These are phyloP conservation scores for Dioscorea dumetorum DNA, from an alignment of 106 monocot genomes.

Conservation along the genomic window DNA sequence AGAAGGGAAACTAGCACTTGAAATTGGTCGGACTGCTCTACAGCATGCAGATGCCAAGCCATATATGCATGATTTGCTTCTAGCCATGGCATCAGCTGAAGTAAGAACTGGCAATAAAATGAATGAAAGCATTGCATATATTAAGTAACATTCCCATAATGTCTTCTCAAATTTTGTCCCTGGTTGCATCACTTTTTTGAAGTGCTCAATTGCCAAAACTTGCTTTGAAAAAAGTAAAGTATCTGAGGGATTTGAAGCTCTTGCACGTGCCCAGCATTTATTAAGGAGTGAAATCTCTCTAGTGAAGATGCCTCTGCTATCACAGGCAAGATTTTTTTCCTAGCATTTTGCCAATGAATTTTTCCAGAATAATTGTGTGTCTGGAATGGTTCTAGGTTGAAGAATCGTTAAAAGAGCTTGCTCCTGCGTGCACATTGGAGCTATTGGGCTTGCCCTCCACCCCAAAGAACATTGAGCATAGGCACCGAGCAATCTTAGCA, in stretches of 20 bases:
- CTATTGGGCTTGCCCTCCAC: constrained; percentile 54
- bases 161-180: neutral
- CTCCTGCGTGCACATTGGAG: constrained; percentile 91
- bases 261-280: constrained; percentile 86
- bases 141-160: neutral
- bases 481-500: constrained; percentile 70
- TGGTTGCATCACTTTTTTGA: constrained; percentile 9
- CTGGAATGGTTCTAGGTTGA: constrained; percentile 60
- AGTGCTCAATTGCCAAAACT: constrained; percentile 92
- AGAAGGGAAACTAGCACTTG: constrained; percentile 76
- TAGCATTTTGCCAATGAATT: neutral
- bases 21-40: constrained; percentile 66
- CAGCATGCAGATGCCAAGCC: constrained; percentile 63
- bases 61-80: constrained; percentile 85
- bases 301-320: constrained; percentile 61
- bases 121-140: neutral
- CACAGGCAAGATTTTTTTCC: constrained; percentile 44
- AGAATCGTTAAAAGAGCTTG: constrained; percentile 94
- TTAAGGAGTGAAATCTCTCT: constrained; percentile 73
- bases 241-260: constrained; percentile 91
- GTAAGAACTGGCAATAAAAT: constrained; percentile 35
- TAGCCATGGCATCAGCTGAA: constrained; percentile 92
- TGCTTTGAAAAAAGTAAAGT: constrained; percentile 83
- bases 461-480: constrained; percentile 70
- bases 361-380: constrained; percentile 3